These are phyloP conservation scores for Globisporangium recalcitrans DNA, from an alignment of 352 stramenopile species.

Conservation along the genomic window DNA sequence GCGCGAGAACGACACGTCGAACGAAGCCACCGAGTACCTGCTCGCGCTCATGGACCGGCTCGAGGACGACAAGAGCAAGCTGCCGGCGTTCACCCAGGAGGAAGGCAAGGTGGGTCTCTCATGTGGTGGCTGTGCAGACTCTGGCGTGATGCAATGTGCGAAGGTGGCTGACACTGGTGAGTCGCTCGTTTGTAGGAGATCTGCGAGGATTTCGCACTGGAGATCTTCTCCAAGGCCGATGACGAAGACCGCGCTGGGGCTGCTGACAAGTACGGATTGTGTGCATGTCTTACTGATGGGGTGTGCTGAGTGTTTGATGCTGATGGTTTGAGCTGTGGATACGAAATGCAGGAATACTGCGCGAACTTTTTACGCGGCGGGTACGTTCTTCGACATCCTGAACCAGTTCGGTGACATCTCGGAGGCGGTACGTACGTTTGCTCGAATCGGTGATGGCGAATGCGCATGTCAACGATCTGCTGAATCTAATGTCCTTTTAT, in stretches of 20 bases:
- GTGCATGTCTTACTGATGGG: background rate
- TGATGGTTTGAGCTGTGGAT: slow-evolving; percentile 1
- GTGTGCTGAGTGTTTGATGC: background rate
- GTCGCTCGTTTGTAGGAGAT: slow-evolving; percentile 46
- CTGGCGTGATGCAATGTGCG: background rate
- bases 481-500: background rate
- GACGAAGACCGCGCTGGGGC: slow-evolving; percentile 88
- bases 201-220: slow-evolving; percentile 83
- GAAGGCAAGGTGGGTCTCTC: slow-evolving; percentile 77
- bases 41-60: slow-evolving; percentile 87
- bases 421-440: slow-evolving; percentile 61
- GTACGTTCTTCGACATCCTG: slow-evolving; percentile 95
- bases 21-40: slow-evolving; percentile 86
- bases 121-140: background rate
- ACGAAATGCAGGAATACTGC: slow-evolving; percentile 79
- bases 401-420: slow-evolving; percentile 91
- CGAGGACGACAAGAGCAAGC: slow-evolving; percentile 89
- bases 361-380: slow-evolving; percentile 94
- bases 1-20: slow-evolving; percentile 65
- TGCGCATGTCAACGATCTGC: background rate
- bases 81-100: slow-evolving; percentile 87
- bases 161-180: background rate
- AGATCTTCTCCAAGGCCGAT: slow-evolving; percentile 94
- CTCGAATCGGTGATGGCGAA: background rate
- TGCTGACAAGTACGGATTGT: slow-evolving; percentile 76